phyloP scores from a whole-genome alignment of 768 basidiomycete genomes.

The Mycena galericulata region DNA sequence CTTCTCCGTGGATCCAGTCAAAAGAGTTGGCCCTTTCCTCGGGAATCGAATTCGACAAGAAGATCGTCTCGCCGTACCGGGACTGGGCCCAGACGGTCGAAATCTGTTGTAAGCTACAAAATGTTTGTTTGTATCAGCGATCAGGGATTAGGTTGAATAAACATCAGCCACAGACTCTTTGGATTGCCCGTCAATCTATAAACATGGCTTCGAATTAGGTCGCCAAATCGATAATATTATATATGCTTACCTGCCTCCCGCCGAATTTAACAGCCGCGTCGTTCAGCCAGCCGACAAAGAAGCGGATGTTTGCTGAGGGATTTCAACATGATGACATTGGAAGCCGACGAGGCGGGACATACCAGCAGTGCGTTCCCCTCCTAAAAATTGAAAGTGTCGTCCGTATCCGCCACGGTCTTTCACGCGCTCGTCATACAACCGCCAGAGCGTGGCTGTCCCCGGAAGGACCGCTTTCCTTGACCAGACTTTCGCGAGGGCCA shows the following conservation, averaged over 20 bases:
- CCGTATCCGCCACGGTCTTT: conserved; percentile 50
- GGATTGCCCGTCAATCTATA: conserved; percentile 31
- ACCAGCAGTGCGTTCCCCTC: conserved; percentile 43
- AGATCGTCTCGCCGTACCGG: conserved; percentile 12
- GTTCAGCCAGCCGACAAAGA: conserved; percentile 55
- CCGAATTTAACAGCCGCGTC: conserved; percentile 53
- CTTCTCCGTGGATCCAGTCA: conserved; percentile 32
- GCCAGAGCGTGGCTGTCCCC: conserved; percentile 47
- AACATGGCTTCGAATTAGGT: too few species aligned
- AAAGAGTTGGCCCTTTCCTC: neutral
- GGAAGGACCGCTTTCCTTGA: conserved; percentile 50
- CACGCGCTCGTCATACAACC: conserved; percentile 45
- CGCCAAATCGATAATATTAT: too few species aligned
- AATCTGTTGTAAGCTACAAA: conserved; percentile 22
- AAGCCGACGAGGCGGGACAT: too few species aligned
- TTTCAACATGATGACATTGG: too few species aligned
- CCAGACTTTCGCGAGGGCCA: conserved; percentile 55
- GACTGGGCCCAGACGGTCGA: conserved; percentile 24
- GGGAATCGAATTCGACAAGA: neutral
- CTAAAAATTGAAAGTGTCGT: conserved; percentile 50
- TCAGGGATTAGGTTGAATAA: neutral
- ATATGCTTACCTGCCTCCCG: conserved; percentile 50
- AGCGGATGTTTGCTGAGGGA: conserved; percentile 46
- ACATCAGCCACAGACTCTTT: conserved; percentile 3
- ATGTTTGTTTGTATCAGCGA: conserved; percentile 3